Evolutionary conservation across 495 filamentous ascomycete genomes (phyloP), one percentile per base, ranked within the genome.

Genomic region (Aspergillus conjunctus): DNA sequence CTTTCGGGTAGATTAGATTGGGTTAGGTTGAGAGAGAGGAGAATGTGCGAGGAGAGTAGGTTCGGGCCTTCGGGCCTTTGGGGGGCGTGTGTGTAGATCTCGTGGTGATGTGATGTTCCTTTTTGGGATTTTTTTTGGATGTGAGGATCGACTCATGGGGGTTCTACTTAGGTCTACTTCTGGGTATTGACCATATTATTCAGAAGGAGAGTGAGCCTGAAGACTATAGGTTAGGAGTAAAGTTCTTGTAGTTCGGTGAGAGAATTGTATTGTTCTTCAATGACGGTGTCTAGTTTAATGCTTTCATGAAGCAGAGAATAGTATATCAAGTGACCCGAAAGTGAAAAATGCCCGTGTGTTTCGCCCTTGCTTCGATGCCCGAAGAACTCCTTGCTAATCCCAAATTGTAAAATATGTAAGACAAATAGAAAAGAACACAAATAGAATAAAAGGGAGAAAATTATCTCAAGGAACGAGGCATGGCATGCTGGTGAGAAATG

Each of bases 361-460:
- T 52, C 62, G 46, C 57, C 57, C 57, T 60, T 64, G 62, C 62
- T 43, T 64, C 45, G 51, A 61, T 62, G 59, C 59, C 59, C 59
- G 48, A 66, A 64, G 48, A 66, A 66, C 63, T 46, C 63, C 63
- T 62, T 45, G 63, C 63, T 66, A 62, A 66, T 30, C 20, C 51
- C 51, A 46, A 50, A 33, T 33, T 17, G 17, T 33, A 64, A 57
- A 46, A 31, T 48, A 15, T 50, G 31, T 44, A 21, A 15, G 31
- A 53, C 18, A 26, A 17, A 43, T 33, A 15, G 48, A 54, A 17
- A 39, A 49, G 7, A 48, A 48, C 11, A 34, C 44, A 21, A 37
- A 37, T 17, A 60, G 14, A 22, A 41, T 51, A 0, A 43, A 54
- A 17, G 22, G 51, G 44, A 56, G 31, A 44, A 61, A 32, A 32